phyloP scores from a whole-genome alignment of 768 basidiomycete species.

The Obba rivulosa region DNA sequence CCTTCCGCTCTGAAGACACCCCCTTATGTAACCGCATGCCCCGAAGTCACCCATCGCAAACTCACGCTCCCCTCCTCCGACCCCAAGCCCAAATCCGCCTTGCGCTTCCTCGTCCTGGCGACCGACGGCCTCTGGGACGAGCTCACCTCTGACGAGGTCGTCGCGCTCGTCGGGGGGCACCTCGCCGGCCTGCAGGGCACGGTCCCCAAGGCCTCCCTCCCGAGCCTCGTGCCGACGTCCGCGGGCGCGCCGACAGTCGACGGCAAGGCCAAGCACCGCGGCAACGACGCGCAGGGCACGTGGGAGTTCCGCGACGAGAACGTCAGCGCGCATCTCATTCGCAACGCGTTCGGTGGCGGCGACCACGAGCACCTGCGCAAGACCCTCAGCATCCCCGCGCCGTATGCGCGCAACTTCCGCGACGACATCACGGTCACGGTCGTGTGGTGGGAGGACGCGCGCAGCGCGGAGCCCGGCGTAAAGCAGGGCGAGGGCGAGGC shows the following conservation, averaged over 20 bases:
- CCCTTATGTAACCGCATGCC: slow-evolving; percentile 85
- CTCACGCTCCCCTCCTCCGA: slow-evolving; percentile 37
- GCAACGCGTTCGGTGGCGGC: slow-evolving; percentile 90
- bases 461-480: slow-evolving; percentile 34
- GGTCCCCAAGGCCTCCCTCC: slow-evolving; percentile 54
- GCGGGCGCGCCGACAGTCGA: slow-evolving; percentile 52
- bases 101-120: slow-evolving; percentile 83
- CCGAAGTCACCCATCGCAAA: slow-evolving; percentile 76
- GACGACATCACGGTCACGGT: slow-evolving; percentile 87
- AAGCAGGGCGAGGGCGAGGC: slow-evolving; percentile 4
- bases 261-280: slow-evolving; percentile 48
- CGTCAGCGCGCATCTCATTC: slow-evolving; percentile 74
- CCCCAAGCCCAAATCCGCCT: slow-evolving; percentile 28
- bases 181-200: slow-evolving; percentile 65
- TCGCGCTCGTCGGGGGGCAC: slow-evolving; percentile 80
- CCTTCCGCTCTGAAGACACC: slow-evolving; percentile 74
- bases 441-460: slow-evolving; percentile 76
- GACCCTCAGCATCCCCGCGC: slow-evolving; percentile 78
- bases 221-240: slow-evolving; percentile 49
- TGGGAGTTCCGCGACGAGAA: slow-evolving; percentile 84
- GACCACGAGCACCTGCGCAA: slow-evolving; percentile 52
- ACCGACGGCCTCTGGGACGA: slow-evolving; percentile 68
- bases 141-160: slow-evolving; percentile 73
- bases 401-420: slow-evolving; percentile 67
- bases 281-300: slow-evolving; percentile 34